phyloP scores from a whole-genome alignment of 2,329 filamentous ascomycete species.

The Microdochium nivale region DNA sequence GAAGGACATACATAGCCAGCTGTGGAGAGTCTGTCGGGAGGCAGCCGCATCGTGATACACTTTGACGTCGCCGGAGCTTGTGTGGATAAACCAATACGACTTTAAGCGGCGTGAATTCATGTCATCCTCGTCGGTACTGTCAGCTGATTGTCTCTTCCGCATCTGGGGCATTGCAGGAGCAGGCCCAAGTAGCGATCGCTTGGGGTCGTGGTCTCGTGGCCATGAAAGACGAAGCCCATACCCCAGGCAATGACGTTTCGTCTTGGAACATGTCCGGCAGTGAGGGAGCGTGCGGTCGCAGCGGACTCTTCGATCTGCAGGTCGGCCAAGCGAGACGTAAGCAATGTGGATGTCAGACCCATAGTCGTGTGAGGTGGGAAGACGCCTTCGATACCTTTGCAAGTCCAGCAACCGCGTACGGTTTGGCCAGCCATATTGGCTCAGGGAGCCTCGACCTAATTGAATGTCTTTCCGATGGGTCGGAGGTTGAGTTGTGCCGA shows the following conservation, averaged over 20 bases:
- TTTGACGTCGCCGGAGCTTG: neutral
- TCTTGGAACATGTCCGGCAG: neutral
- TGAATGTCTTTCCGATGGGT: too few relatives aligned
- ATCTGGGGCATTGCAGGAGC: neutral
- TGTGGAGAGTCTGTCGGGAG: neutral
- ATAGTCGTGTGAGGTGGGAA: too few relatives aligned
- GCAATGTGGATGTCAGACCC: too few relatives aligned
- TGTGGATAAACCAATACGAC: neutral
- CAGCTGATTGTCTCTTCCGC: neutral
- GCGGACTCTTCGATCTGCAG: constrained; percentile 2
- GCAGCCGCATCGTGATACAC: neutral
- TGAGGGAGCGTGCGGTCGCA: constrained; percentile 1
- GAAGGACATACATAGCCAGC: neutral
- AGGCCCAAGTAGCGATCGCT: neutral
- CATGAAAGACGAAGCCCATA: neutral
- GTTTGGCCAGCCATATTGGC: too few relatives aligned
- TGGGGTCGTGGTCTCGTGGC: neutral
- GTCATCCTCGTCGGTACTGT: neutral
- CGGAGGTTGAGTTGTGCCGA: too few relatives aligned
- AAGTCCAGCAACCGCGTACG: too few relatives aligned
- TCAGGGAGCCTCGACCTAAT: too few relatives aligned
- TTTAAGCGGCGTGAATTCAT: neutral
- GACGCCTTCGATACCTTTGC: too few relatives aligned
- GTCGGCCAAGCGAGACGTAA: too few relatives aligned
- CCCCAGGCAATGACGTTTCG: neutral